Evolutionary conservation across 495 filamentous ascomycete genomes (phyloP), one percentile per base, ranked within the genome.

Genomic region (Aspergillus olivimuriae): DNA sequence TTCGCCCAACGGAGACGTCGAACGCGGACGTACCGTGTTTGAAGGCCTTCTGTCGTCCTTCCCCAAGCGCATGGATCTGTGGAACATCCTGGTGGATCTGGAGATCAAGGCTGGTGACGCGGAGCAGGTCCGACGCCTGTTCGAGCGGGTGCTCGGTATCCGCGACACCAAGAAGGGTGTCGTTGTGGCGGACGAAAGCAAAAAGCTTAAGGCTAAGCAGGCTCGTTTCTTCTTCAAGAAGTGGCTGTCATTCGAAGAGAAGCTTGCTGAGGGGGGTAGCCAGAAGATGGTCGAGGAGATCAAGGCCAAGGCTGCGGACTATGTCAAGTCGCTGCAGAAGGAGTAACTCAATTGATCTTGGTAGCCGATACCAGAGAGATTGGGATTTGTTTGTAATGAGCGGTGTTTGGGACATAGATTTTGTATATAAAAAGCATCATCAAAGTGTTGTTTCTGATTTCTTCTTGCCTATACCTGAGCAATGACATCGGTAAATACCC

Each of bases 21-120:
- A 98, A 67, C 86, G 89, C 21, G 92, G 91, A 16, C 85, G 94
- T 7, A 97, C 92, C 4, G 82, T 97, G 33, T 95, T 97, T 53
- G 92, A 96, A 63, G 86, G 82, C 24, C 74, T 98, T 4, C 70
- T 96, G 5, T 75, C 79, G 18, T 82, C 82, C 12, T 95, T 84
- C 72, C 87, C 87, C 46, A 92, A 90, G 73, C 85, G 84, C 46
- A 76, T 89, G 35, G 89, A 95, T 61, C 63, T 95, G 38, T 97
- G 91, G 89, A 95, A 89, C 63, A 78, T 94, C 55, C 80, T 91
- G 31, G 50, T 96, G 10, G 87, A 95, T 52, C 73, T 95, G 48
- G 92, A 98, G 68, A 83, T 84, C 46, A 80, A 76, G 53, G 56
- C 69, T 48, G 80, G 74, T 11, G 74, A 81, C 37, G 68, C 70